phyloP scores from a whole-genome alignment of 2,329 filamentous ascomycete genomes.

The Escovopsis weberi region DNA sequence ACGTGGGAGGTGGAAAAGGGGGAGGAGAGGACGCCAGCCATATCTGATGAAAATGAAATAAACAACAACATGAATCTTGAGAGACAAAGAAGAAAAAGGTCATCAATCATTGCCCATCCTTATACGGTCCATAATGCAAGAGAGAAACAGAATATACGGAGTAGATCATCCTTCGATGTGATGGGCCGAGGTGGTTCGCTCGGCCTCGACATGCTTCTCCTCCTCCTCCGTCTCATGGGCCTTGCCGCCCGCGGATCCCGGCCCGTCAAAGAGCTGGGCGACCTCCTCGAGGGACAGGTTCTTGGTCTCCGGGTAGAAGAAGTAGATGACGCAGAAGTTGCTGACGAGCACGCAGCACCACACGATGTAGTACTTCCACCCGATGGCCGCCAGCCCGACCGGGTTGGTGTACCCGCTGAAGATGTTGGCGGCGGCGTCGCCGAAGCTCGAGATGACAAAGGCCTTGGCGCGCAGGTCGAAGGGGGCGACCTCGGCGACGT shows the following conservation, averaged over 20 bases:
- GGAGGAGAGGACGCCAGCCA: too few relatives aligned
- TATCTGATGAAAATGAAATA: too few relatives aligned
- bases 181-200: too few relatives aligned
- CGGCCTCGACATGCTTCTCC: too few relatives aligned
- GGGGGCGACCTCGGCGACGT: slow-evolving; percentile 9
- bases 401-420: slow-evolving; percentile 4
- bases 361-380: slow-evolving; percentile 24
- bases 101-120: too few relatives aligned
- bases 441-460: slow-evolving; percentile 2
- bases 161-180: too few relatives aligned
- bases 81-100: too few relatives aligned
- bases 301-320: slow-evolving; percentile 19
- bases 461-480: slow-evolving; percentile 10
- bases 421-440: slow-evolving; percentile 4
- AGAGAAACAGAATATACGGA: too few relatives aligned
- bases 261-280: slow-evolving; percentile 12
- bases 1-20: too few relatives aligned
- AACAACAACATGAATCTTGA: too few relatives aligned
- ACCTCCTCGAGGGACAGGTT: slow-evolving; percentile 15
- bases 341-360: slow-evolving; percentile 17
- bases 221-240: not conserved
- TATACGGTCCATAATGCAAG: too few relatives aligned
- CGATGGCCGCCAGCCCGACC: slow-evolving; percentile 10
- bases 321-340: slow-evolving; percentile 19
- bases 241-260: slow-evolving; percentile 5